phyloP scores from a whole-genome alignment of 345 rosid genomes.

The Citrus glauca region DNA sequence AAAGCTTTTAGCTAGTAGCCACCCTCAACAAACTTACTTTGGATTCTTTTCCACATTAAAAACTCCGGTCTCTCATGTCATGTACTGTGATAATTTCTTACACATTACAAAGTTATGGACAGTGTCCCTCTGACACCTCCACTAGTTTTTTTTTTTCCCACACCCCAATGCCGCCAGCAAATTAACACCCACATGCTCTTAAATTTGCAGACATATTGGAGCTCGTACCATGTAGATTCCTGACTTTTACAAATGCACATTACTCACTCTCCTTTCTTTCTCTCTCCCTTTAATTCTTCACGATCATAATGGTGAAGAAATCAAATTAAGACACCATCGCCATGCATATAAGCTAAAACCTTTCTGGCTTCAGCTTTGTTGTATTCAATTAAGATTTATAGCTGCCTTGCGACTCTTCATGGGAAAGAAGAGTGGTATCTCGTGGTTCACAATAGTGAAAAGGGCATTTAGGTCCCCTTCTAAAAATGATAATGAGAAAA shows the following conservation, averaged over 20 bases:
- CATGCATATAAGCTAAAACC: background rate
- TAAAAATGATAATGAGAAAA: constrained; percentile 48
- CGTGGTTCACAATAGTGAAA: constrained; percentile 80
- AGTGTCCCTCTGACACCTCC: constrained; percentile 6
- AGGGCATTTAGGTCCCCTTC: constrained; percentile 81
- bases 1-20: background rate
- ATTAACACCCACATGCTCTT: background rate
- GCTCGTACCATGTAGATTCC: constrained; percentile 23
- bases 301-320: background rate
- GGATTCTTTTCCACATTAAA: constrained; percentile 45
- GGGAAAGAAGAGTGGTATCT: constrained; percentile 69
- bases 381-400: too few relatives aligned
- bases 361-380: too few relatives aligned
- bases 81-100: background rate
- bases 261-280: background rate
- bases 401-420: constrained; percentile 19
- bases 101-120: constrained; percentile 6
- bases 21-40: constrained; percentile 32
- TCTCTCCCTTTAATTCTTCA: background rate
- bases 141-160: background rate
- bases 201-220: constrained; percentile 16
- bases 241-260: constrained; percentile 14
- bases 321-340: background rate
- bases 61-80: constrained; percentile 28
- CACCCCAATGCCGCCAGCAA: background rate